Conservation (phyloP, 176 grass and related monocot species). For the Typha latifolia region DNA sequence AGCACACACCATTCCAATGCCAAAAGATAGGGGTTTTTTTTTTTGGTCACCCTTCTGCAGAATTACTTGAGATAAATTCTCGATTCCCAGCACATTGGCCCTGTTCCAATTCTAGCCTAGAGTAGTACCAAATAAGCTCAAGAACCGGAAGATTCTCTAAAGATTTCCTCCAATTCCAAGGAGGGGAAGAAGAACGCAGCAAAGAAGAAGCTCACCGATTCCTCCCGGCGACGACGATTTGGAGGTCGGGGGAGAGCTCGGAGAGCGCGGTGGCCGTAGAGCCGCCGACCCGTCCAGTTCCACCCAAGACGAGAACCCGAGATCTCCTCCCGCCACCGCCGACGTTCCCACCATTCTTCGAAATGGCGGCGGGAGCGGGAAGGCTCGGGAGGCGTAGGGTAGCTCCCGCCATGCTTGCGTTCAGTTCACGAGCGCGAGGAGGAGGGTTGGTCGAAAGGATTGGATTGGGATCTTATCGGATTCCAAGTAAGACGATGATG, state of each 20-base stretch:
- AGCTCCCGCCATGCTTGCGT: slow-evolving; percentile 36
- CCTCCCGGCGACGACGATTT: slow-evolving; percentile 54
- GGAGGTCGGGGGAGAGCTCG: slow-evolving; percentile 53
- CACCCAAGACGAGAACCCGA: slow-evolving; percentile 69
- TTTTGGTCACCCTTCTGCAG: no score
- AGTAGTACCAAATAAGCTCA: no score
- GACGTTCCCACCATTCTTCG: slow-evolving; percentile 11
- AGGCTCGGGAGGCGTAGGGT: slow-evolving; percentile 33
- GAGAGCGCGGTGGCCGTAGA: slow-evolving; percentile 80
- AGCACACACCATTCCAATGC: no score
- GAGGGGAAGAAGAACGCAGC: no score
- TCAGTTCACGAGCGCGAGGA: no score
- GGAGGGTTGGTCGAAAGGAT: no score
- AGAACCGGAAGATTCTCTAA: no score
- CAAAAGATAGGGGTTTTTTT: no score
- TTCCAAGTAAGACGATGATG: neutral
- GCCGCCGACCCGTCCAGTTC: slow-evolving; percentile 74
- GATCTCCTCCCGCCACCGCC: slow-evolving; percentile 9
- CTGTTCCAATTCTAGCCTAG: no score
- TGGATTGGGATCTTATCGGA: neutral
- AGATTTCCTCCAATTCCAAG: no score
- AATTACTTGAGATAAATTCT: no score
- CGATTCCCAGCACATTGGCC: no score
- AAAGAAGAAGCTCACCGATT: slow-evolving; percentile 29
- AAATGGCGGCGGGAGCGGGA: slow-evolving; percentile 13